Conservation (phyloP, 75 land plant genomes). For the Cunninghamia lanceolata region DNA sequence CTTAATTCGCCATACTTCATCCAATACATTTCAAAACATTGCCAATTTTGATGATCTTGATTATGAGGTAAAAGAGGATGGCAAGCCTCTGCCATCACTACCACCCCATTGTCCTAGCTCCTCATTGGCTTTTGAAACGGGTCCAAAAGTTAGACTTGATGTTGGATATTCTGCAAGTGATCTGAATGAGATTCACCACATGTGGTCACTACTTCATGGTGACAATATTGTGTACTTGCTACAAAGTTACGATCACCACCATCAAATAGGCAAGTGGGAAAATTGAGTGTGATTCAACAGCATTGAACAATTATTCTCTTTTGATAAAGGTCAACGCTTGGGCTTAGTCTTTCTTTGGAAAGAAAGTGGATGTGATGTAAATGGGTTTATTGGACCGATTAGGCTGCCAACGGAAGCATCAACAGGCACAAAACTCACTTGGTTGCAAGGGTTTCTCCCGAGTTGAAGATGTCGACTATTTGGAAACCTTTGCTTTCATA, state of each 20-base stretch:
- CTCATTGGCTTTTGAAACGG: too few relatives aligned
- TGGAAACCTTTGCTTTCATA: slow-evolving; percentile 6
- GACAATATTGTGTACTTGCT: not conserved
- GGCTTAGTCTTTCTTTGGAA: not conserved
- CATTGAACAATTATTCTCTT: too few relatives aligned
- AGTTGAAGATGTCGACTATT: slow-evolving; percentile 3
- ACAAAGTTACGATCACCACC: not conserved
- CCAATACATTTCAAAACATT: not conserved
- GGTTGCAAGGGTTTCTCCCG: slow-evolving; percentile 14
- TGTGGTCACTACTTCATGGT: not conserved
- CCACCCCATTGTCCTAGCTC: too few relatives aligned
- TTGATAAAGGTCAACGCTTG: not conserved
- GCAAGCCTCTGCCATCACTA: not conserved
- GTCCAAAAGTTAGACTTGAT: too few relatives aligned
- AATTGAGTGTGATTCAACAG: not conserved
- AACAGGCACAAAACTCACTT: slow-evolving; percentile 1
- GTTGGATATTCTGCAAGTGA: not conserved
- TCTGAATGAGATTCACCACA: not conserved
- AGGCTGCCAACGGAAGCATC: not conserved
- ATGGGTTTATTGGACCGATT: not conserved
- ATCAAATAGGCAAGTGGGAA: not conserved
- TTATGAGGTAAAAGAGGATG: not conserved
- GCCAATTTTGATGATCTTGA: not conserved
- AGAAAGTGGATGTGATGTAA: not conserved
- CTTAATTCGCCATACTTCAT: not conserved